Base-by-base conservation (phyloP, 441 rosid genomes). In the Pelargonium fulgidum region DNA sequence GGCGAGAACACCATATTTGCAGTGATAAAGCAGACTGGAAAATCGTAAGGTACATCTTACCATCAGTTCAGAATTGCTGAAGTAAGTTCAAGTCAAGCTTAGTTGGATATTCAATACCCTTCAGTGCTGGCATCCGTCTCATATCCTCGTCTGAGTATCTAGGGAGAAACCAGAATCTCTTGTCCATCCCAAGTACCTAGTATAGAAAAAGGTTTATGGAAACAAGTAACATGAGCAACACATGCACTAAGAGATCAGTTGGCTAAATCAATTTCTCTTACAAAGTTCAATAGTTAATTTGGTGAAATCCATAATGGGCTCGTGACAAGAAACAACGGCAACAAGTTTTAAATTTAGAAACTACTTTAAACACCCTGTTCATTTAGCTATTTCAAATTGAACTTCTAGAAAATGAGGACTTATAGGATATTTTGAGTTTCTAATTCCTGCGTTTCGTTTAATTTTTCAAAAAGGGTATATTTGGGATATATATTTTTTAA, bases 151-250 rank as follows among this genome's bases (percentile, higher is more conserved):
- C 84, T 14, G 96, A 78, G 72, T 89, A 93, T 64, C 82, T 78
- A 12, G 97, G 96, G 70, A 93, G 74, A 54, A 89, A 82, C 97
- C 97, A 93, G 81, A 84, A 87, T 68, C 79, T 81, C 81, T 85
- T 89, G 68, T 84, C 86, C 65, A 74, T 86, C 68, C 97, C 96
- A 19, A 93, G 86, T 41, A 93, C 98, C 98, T 93, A 78, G 70
- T 29, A 4, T 61, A 52, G 48, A 17, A 58, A 0, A 68, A 22
- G 22, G 26, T 22, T 39, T 39, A 19, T 36, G 10, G 48, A 54
- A 14, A 65, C 26, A 7, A 3, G 33, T 14, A 66, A 9, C 45
- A 48, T n/a, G 62, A 76, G 68, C 26, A 42, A 10, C 50, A 36
- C 16, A 7, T 45, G 10, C 16, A 50, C 14, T 50, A 17, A 50